Evolutionary conservation across 768 basidiomycete species (phyloP).

Genomic region (Macrocybe gigantea): DNA sequence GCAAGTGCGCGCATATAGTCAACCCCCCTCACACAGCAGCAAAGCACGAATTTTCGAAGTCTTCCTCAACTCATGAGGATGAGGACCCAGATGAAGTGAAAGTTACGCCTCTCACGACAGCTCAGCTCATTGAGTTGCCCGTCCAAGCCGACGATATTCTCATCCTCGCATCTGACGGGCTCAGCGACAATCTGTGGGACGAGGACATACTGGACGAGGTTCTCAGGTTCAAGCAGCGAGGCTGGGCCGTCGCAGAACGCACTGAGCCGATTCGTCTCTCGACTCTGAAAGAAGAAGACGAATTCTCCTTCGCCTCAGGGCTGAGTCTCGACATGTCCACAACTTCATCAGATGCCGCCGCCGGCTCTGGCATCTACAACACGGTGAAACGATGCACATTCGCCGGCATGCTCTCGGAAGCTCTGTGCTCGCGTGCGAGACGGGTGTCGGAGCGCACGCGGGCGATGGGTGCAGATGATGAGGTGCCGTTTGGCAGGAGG

Average conservation of each 20-base stretch:
- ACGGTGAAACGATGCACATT: slow-evolving; percentile 46
- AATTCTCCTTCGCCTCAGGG: background rate
- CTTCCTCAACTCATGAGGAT: background rate
- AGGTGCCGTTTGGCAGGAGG: slow-evolving; percentile 81
- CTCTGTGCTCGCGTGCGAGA: slow-evolving; percentile 73
- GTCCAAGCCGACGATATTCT: slow-evolving; percentile 70
- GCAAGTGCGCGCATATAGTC: too few relatives aligned
- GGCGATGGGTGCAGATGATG: slow-evolving; percentile 20
- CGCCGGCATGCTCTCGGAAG: slow-evolving; percentile 71
- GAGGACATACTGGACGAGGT: slow-evolving; percentile 84
- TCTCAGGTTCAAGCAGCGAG: slow-evolving; percentile 38
- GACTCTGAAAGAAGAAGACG: background rate
- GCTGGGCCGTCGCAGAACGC: background rate
- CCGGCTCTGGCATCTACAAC: slow-evolving; percentile 1
- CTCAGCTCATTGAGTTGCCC: slow-evolving; percentile 64
- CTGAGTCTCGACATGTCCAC: background rate
- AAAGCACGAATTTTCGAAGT: too few relatives aligned
- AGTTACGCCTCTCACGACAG: slow-evolving; percentile 36
- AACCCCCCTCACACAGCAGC: too few relatives aligned
- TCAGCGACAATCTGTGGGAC: slow-evolving; percentile 87
- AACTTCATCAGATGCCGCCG: background rate
- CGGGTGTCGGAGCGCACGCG: slow-evolving; percentile 51
- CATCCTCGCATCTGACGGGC: slow-evolving; percentile 75
- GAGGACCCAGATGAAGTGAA: background rate
- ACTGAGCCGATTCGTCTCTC: background rate